Base-by-base conservation (phyloP, 1,284 basidiomycete species). In the Phaffia rhodozyma region DNA sequence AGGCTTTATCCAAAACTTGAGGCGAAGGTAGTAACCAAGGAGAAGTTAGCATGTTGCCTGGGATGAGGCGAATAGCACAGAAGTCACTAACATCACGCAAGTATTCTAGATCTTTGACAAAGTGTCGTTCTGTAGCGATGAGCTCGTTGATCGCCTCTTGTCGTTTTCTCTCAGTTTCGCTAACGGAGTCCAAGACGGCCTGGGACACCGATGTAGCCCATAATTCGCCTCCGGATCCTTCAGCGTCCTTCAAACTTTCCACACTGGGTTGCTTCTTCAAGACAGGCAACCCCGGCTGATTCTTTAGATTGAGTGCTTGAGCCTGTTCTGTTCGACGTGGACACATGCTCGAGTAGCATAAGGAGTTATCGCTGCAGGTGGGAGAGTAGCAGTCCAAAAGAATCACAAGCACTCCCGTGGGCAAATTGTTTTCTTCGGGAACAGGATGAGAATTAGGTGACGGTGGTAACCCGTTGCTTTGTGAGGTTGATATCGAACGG, bases 81-180 rank as follows among this genome's bases (percentile, higher is more conserved):
- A 43, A 29, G 23, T 30, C 6, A 66, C 87, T 71, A 70, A 93
- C 89, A 74, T 98, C 94, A 66, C 93, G 87, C 53, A 99, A 81
- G 74, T 99, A 98, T 75, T 99, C 96, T 82, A 98, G 85, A 75
- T 97, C 94, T 62, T 90, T 83, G 52, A 98, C 93, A 76, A 97
- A 98, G 78, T 97, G 93, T 23, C 92, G 83, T 74, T 98, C 96
- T 21, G 96, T 98, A 74, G 97, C 97, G 62, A 97, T 94, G 68
- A 97, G 90, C 78, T 99, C 96, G 74, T 98, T 98, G 78, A 99
- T 97, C 38, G 92, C 91, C 75, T 99, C 96, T 73, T 99, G 96
- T 1, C 96, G 83, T 75, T 85, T 94, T 81, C 96, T 93, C 79
- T 99, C 96, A 47, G 79, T 81, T 67, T 97, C 93, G 3, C 87